phyloP scores from a whole-genome alignment of 2,329 filamentous ascomycete genomes.

The Zymoseptoria ardabiliae region DNA sequence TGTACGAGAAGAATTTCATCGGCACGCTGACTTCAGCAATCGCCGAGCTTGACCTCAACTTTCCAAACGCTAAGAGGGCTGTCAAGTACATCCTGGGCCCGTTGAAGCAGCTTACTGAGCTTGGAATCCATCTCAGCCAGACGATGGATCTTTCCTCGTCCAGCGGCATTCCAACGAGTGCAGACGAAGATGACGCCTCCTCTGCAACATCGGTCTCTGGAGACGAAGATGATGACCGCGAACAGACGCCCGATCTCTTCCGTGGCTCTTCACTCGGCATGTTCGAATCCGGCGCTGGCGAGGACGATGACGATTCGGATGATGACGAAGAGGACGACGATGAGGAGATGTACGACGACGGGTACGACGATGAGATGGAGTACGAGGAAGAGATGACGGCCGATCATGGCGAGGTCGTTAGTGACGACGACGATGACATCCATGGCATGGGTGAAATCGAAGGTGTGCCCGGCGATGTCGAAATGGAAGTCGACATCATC shows the following conservation, averaged over 20 bases:
- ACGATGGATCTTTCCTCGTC: constrained; percentile 60
- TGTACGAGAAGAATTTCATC: constrained; percentile 98
- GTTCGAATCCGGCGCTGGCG: constrained; percentile 75
- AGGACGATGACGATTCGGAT: constrained; percentile 69
- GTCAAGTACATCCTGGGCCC: constrained; percentile 95
- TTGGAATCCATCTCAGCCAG: constrained; percentile 78
- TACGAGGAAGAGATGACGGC: constrained; percentile 79
- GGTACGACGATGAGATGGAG: constrained; percentile 84
- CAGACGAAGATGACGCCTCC: constrained; percentile 76
- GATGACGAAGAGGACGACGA: constrained; percentile 54
- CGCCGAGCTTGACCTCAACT: constrained; percentile 91
- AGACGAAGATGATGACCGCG: constrained; percentile 51
- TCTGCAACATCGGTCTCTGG: constrained; percentile 86
- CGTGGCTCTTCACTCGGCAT: constrained; percentile 93
- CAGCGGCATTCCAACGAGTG: constrained; percentile 54
- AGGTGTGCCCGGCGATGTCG: constrained; percentile 54
- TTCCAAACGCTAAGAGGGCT: constrained; percentile 83
- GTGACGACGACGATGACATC: constrained; percentile 79
- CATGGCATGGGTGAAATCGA: constrained; percentile 69
- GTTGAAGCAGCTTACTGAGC: constrained; percentile 76
- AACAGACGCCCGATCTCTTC: constrained; percentile 95
- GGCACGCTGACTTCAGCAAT: constrained; percentile 83
- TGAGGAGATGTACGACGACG: constrained; percentile 88
- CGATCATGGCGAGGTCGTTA: constrained; percentile 79
- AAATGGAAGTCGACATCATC: constrained; percentile 75